Evolutionary conservation across 2,329 filamentous ascomycete genomes (phyloP).

Genomic region (Botrytis galanthina): DNA sequence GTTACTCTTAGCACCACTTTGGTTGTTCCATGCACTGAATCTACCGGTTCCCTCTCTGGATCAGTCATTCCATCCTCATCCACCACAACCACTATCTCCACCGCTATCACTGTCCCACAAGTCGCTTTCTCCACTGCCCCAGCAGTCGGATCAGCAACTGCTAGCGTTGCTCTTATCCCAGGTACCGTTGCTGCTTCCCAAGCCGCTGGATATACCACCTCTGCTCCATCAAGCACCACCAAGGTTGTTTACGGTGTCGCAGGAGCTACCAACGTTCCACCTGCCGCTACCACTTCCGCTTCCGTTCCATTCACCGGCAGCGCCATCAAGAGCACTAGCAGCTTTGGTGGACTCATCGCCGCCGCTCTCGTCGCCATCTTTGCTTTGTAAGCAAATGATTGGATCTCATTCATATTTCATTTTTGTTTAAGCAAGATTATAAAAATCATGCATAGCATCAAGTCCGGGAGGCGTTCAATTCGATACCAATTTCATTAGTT

Average conservation of each 20-base stretch:
- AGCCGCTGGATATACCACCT: conserved; percentile 27
- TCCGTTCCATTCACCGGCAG: conserved; percentile 41
- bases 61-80: conserved; percentile 50
- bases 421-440: conserved; percentile 7
- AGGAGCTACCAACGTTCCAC: conserved; percentile 29
- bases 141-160: conserved; percentile 19
- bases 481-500: conserved; percentile 28
- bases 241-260: conserved; percentile 12
- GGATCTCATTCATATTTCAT: neutral
- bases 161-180: conserved; percentile 42
- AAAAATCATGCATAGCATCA: neutral
- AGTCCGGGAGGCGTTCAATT: conserved; percentile 23
- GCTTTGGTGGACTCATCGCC: conserved; percentile 32
- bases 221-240: conserved; percentile 23
- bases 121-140: conserved; percentile 45
- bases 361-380: conserved; percentile 33
- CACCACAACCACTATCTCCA: conserved; percentile 47
- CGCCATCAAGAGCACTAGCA: conserved; percentile 29
- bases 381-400: conserved; percentile 29
- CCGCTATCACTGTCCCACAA: conserved; percentile 52
- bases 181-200: conserved; percentile 31
- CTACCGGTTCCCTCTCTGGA: conserved; percentile 39
- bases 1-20: conserved; percentile 51
- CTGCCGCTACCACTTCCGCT: conserved; percentile 35
- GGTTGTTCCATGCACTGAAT: conserved; percentile 49